Conservation (phyloP, 805 yeast species). For the Saturnispora bothae region DNA sequence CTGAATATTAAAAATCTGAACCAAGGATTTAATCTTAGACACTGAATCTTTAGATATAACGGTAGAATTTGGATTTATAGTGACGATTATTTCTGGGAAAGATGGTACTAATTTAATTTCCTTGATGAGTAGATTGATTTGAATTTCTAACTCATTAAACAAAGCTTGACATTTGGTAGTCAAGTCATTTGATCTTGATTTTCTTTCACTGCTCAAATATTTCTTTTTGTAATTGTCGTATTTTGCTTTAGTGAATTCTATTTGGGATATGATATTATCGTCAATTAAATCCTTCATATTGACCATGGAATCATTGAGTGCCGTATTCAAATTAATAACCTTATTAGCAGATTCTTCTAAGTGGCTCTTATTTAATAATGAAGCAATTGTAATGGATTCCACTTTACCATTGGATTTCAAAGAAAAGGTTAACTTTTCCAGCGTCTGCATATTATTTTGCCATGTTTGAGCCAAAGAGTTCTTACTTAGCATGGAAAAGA, state of each 20-base stretch:
- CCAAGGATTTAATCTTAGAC: constrained; percentile 16
- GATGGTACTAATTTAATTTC: constrained; percentile 20
- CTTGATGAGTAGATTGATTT: constrained; percentile 16
- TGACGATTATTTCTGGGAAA: constrained; percentile 24
- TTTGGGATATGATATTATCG: constrained; percentile 27
- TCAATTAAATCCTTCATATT: constrained; percentile 28
- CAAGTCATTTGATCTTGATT: constrained; percentile 10
- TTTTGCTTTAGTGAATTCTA: constrained; percentile 28
- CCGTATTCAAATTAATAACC: constrained; percentile 16
- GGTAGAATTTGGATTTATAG: constrained; percentile 21
- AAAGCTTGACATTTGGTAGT: constrained; percentile 16
- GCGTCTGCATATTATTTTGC: constrained; percentile 25
- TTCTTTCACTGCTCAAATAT: constrained; percentile 17
- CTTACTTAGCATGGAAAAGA: constrained; percentile 27
- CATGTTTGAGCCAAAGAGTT: constrained; percentile 36
- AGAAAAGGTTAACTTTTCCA: constrained; percentile 21
- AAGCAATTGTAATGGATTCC: constrained; percentile 21
- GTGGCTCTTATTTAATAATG: constrained; percentile 24
- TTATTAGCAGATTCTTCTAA: constrained; percentile 26
- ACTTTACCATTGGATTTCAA: constrained; percentile 12
- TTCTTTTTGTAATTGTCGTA: constrained; percentile 34
- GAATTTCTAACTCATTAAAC: constrained; percentile 16
- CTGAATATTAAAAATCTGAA: constrained; percentile 18
- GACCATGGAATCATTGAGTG: constrained; percentile 18
- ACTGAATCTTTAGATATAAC: constrained; percentile 19